Evolutionary conservation across 2,329 filamentous ascomycete genomes (phyloP), one percentile per base, ranked within the genome.

Genomic region (Stemphylium beticola): DNA sequence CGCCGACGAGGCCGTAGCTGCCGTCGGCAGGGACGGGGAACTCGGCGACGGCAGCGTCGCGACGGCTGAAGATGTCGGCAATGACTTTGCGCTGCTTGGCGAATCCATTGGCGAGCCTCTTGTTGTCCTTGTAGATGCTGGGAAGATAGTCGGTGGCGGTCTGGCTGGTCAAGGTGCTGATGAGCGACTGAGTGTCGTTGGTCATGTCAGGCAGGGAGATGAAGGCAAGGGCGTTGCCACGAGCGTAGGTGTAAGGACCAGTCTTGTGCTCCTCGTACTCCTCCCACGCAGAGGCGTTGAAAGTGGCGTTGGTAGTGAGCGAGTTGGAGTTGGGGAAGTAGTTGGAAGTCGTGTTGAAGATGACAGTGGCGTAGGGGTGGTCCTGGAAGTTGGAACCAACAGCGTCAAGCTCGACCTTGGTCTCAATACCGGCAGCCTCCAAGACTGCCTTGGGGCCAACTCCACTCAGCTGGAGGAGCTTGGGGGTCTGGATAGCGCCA

Each of bases 401-500:
- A 6, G 65, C 68, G 38, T 69, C 65, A 32, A 70, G 62, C 22
- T 65, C 69, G 29, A 71, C 55, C 34, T 50, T 60, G 15, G 71
- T 61, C 10, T 61, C 36, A 22, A 74, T 60, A 29, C 66, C 67
- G 3, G 68, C 67, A 32, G 64, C 67, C 34, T 71, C 39, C n/a
- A 74, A 54, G n/a, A 71, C 55, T 12, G 56, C 53, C 55, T 58
- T 67, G 24, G 68, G 67, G 11, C 72, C 72, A 22, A 74, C 53
- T 22, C 72, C 72, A 44, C 66, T 71, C 12, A 73, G 58, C 52
- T 72, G 66, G 7, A 74, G 14, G 86, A 78, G 15, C 87, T 74
- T 69, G 82, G 83, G 2, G 81, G 86, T 8, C 82, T 85, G 61
- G 81, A 80, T 44, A 84, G 68, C 75, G 24, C 79, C 81, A 1